Percentiles rank a stretch among this genome's conserved stretches.
Conservation (phyloP, 805 yeast species). For the Kregervanrija delftensis region DNA sequence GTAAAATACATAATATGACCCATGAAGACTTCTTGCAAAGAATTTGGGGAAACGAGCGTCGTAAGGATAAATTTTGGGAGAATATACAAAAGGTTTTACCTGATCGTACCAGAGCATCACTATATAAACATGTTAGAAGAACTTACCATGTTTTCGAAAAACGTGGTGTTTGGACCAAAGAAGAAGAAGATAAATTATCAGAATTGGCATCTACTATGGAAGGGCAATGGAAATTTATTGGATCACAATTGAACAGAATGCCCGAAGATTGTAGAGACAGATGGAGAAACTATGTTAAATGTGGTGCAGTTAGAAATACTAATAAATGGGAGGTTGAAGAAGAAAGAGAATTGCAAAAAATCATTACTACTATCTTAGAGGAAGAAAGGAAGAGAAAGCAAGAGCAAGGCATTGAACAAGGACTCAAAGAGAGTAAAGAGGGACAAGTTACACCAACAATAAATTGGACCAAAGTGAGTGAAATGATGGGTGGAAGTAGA, state of each 20-base stretch:
- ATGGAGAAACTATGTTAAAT: constrained; percentile 92
- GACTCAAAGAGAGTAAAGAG: not conserved
- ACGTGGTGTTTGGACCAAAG: constrained; percentile 85
- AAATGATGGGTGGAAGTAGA: constrained; percentile 80
- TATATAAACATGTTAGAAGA: constrained; percentile 89
- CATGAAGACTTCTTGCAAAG: constrained; percentile 70
- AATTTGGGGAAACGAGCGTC: constrained; percentile 81
- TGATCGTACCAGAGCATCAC: constrained; percentile 77
- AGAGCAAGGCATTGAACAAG: constrained; percentile 12
- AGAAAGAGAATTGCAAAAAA: constrained; percentile 53
- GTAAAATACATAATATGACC: constrained; percentile 52
- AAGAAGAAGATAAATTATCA: constrained; percentile 66
- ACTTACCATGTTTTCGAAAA: constrained; percentile 81
- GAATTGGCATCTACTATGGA: constrained; percentile 58
- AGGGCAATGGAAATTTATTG: constrained; percentile 87
- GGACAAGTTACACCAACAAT: constrained; percentile 37
- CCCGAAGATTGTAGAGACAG: constrained; percentile 97
- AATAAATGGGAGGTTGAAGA: constrained; percentile 85
- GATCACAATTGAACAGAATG: constrained; percentile 78
- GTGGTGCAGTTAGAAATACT: constrained; percentile 69
- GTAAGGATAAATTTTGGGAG: constrained; percentile 89
- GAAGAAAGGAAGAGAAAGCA: constrained; percentile 22
- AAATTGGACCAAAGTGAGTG: constrained; percentile 91
- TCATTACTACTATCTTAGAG: constrained; percentile 44
- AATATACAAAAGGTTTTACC: constrained; percentile 72